phyloP scores from a whole-genome alignment of 2,329 filamentous ascomycete species.

The Arachnomyces sp. region DNA sequence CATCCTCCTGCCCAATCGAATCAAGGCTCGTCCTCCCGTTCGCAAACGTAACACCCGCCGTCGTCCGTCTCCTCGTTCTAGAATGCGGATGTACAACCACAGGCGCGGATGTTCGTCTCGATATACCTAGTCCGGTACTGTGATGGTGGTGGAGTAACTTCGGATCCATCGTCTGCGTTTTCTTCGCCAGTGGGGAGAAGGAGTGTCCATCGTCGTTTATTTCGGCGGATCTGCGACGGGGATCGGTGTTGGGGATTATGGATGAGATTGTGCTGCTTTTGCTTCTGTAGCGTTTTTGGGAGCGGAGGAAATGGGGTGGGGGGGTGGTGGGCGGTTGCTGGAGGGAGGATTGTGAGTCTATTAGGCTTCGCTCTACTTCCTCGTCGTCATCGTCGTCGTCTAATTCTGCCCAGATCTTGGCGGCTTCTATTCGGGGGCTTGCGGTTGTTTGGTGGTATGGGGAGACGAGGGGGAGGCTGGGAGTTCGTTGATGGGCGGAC shows the following conservation, averaged over 20 bases:
- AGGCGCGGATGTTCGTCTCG: slow-evolving; percentile 21
- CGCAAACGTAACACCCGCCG: background rate
- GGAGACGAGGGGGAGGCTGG: slow-evolving; percentile 24
- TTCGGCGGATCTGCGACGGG: too few species aligned
- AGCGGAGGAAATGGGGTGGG: background rate
- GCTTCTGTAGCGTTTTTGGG: slow-evolving; percentile 5
- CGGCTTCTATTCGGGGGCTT: slow-evolving; percentile 54
- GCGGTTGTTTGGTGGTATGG: slow-evolving; percentile 38
- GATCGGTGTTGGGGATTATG: background rate
- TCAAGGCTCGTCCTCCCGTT: slow-evolving; percentile 6
- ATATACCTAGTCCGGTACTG: slow-evolving; percentile 9
- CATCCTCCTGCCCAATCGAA: slow-evolving; percentile 2
- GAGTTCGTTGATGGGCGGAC: slow-evolving; percentile 25
- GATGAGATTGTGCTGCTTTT: slow-evolving; percentile 3
- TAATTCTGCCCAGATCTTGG: slow-evolving; percentile 81
- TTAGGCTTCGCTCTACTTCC: slow-evolving; percentile 19
- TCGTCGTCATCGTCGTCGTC: slow-evolving; percentile 56
- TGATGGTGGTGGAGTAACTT: slow-evolving; percentile 15
- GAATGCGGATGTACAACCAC: slow-evolving; percentile 10
- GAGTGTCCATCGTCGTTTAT: slow-evolving; percentile 8
- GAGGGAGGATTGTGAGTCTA: background rate
- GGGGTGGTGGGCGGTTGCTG: slow-evolving; percentile 4
- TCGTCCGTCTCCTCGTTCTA: slow-evolving; percentile 11
- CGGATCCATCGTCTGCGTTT: slow-evolving; percentile 17
- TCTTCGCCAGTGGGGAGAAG: slow-evolving; percentile 9